These are phyloP conservation scores for Lyophyllum semitale DNA, from an alignment of 768 basidiomycete species.

Conservation along the genomic window DNA sequence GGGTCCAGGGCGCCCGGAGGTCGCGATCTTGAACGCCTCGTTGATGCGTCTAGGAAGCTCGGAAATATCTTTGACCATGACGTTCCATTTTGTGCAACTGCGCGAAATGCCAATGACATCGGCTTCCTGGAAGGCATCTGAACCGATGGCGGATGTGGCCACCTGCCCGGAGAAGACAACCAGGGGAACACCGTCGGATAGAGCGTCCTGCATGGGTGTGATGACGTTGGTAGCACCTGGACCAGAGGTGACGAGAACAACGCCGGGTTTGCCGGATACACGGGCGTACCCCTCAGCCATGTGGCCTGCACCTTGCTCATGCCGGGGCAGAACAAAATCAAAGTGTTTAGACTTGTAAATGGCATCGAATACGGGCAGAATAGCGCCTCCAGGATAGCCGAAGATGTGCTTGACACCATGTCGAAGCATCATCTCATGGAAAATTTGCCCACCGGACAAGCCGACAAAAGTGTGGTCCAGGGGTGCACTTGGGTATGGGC, in stretches of 20 bases:
- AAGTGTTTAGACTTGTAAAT: slow-evolving; percentile 96
- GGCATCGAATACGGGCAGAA: slow-evolving; percentile 99
- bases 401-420: slow-evolving; percentile 97
- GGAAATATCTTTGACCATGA: slow-evolving; percentile 97
- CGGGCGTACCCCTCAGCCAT: slow-evolving; percentile 99
- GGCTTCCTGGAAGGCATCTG: slow-evolving; percentile 98
- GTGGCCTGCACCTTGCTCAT: slow-evolving; percentile 98
- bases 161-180: slow-evolving; percentile 98
- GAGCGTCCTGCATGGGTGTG: slow-evolving; percentile 97
- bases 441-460: slow-evolving; percentile 94
- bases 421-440: slow-evolving; percentile 99
- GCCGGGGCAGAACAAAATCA: slow-evolving; percentile 92
- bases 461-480: slow-evolving; percentile 90
- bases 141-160: slow-evolving; percentile 99
- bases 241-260: slow-evolving; percentile 96
- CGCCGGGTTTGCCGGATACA: slow-evolving; percentile 95
- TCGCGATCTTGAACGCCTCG: slow-evolving; percentile 99
- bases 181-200: slow-evolving; percentile 91
- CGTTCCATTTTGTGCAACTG: slow-evolving; percentile 99
- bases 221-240: slow-evolving; percentile 98
- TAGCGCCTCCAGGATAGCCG: slow-evolving; percentile 97
- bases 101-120: slow-evolving; percentile 96
- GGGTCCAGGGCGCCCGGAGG: slow-evolving; percentile 94
- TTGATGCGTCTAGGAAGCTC: slow-evolving; percentile 96
- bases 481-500: slow-evolving; percentile 45